Evolutionary conservation across 768 basidiomycete species (phyloP).

Genomic region (Candolleomyces eurysporus): DNA sequence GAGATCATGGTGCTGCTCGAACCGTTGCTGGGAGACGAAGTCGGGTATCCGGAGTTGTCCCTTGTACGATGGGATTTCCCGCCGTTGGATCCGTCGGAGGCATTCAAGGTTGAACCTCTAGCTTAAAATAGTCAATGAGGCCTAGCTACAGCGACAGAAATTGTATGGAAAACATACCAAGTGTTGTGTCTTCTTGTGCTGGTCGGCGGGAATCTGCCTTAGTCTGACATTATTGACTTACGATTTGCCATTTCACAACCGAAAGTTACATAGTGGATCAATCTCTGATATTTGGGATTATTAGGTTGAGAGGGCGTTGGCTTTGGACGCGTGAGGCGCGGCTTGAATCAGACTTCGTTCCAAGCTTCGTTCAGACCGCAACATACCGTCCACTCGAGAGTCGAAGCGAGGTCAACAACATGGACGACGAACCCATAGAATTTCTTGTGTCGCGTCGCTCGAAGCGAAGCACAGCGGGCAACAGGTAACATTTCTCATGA

Average conservation of each 20-base stretch:
- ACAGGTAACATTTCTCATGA: conserved; percentile 47
- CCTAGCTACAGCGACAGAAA: too few species aligned
- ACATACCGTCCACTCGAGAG: background rate
- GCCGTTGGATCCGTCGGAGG: too few species aligned
- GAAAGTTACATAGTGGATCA: too few species aligned
- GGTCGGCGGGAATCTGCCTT: too few species aligned
- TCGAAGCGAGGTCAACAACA: conserved; percentile 1
- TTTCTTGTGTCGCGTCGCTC: conserved; percentile 56
- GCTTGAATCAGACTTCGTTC: background rate
- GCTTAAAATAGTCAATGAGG: too few species aligned
- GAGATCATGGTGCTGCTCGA: background rate
- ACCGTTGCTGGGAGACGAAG: background rate
- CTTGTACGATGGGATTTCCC: too few species aligned
- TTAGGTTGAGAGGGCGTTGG: conserved; percentile 3
- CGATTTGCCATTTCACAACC: too few species aligned
- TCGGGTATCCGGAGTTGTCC: background rate
- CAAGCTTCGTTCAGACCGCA: too few species aligned
- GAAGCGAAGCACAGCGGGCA: conserved; percentile 74
- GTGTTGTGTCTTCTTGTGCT: too few species aligned
- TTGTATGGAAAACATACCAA: too few species aligned
- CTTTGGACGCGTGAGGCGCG: background rate
- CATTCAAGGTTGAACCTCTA: too few species aligned
- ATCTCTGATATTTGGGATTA: conserved; percentile 14
- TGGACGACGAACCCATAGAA: conserved; percentile 33
- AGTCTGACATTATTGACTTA: too few species aligned